These are phyloP conservation scores for Aspergillus novoparasiticus DNA, from an alignment of 2,329 filamentous ascomycete species.

Conservation along the genomic window DNA sequence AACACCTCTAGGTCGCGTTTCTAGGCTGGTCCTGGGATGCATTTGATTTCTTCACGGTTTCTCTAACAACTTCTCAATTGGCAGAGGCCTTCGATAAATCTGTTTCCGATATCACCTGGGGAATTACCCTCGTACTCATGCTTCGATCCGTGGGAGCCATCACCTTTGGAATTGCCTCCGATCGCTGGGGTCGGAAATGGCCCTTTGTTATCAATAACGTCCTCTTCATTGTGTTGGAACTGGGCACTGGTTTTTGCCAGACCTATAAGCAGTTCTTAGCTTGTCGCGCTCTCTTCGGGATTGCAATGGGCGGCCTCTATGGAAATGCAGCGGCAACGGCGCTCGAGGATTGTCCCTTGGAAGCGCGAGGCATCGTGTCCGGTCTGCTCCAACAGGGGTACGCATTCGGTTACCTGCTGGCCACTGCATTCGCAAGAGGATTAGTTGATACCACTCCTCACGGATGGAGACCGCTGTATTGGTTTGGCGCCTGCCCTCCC, in stretches of 20 bases:
- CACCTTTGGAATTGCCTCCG: constrained; percentile 56
- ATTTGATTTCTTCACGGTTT: constrained; percentile 66
- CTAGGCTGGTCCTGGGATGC: constrained; percentile 59
- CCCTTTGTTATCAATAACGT: constrained; percentile 63
- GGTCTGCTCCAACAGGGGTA: constrained; percentile 67
- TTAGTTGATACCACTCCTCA: constrained; percentile 70
- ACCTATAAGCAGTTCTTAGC: constrained; percentile 62
- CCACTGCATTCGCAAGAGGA: constrained; percentile 55
- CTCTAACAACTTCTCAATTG: constrained; percentile 56
- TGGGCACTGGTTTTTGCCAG: constrained; percentile 61
- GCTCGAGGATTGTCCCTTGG: constrained; percentile 62
- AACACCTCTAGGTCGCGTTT: constrained; percentile 37
- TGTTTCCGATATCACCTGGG: constrained; percentile 64
- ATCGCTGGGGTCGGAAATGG: constrained; percentile 61
- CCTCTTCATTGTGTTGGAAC: constrained; percentile 62
- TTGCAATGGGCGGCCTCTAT: constrained; percentile 66
- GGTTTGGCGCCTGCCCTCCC: constrained; percentile 83
- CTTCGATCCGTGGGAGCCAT: constrained; percentile 61
- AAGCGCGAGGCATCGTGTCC: constrained; percentile 61
- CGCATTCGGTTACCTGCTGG: constrained; percentile 66
- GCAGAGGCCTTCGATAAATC: constrained; percentile 57
- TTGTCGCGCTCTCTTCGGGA: constrained; percentile 62
- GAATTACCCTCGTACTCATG: constrained; percentile 61
- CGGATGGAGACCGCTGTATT: constrained; percentile 82
- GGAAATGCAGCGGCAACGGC: constrained; percentile 65